Evolutionary conservation across 1,284 basidiomycete species (phyloP).

Genomic region (Boletus nobilissimus): DNA sequence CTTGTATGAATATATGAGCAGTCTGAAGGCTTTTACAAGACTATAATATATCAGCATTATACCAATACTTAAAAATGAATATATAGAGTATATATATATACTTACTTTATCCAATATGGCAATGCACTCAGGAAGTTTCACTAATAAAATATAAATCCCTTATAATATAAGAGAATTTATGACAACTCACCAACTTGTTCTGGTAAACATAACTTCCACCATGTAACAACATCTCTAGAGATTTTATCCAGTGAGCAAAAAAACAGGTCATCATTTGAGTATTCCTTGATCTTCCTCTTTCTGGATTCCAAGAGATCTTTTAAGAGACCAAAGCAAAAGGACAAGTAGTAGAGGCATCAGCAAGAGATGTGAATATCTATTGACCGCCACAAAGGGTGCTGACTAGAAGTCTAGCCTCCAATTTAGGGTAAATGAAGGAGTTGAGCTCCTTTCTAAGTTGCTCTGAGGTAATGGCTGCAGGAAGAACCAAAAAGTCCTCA

Average conservation of each 20-base stretch:
- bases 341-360: background rate
- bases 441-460: background rate
- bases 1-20: background rate
- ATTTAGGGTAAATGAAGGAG: background rate
- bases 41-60: background rate
- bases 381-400: background rate
- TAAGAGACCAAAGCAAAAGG: background rate
- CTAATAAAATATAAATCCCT: no score
- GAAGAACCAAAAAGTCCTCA: background rate
- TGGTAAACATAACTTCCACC: no score
- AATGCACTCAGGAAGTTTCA: background rate
- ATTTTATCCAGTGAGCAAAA: no score
- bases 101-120: no score
- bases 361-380: background rate
- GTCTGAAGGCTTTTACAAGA: background rate
- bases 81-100: no score
- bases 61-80: no score
- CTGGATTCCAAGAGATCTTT: background rate
- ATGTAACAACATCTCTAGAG: no score
- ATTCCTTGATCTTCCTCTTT: no score
- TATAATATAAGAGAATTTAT: no score
- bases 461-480: background rate
- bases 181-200: no score
- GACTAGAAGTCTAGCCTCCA: background rate
- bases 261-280: no score